phyloP scores from a whole-genome alignment of 2,329 filamentous ascomycete genomes.

The Alternaria gaisen region DNA sequence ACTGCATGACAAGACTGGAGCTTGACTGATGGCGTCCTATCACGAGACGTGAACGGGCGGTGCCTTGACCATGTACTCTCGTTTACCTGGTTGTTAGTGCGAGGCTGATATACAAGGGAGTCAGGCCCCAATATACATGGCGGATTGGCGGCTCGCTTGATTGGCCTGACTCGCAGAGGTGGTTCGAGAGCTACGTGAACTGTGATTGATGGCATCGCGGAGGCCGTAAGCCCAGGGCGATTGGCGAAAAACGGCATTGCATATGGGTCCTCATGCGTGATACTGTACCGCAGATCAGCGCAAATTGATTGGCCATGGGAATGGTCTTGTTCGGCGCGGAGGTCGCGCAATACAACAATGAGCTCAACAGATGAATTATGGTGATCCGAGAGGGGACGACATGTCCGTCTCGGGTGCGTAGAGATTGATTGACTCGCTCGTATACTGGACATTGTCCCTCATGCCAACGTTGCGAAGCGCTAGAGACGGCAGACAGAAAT shows the following conservation, averaged over 20 bases:
- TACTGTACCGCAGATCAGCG: slow-evolving; percentile 47
- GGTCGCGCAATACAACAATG: slow-evolving; percentile 28
- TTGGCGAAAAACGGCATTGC: slow-evolving; percentile 48
- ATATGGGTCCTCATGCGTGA: slow-evolving; percentile 35
- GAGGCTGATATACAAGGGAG: slow-evolving; percentile 32
- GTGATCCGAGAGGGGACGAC: slow-evolving; percentile 31
- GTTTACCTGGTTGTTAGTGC: slow-evolving; percentile 29
- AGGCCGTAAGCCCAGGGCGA: slow-evolving; percentile 24
- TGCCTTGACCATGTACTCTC: slow-evolving; percentile 21
- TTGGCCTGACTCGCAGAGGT: slow-evolving; percentile 10
- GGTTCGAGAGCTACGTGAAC: slow-evolving; percentile 17
- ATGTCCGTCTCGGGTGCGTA: slow-evolving; percentile 34
- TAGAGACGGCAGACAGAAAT: slow-evolving; percentile 29
- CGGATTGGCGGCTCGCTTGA: slow-evolving; percentile 25
- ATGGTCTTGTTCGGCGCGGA: slow-evolving; percentile 23
- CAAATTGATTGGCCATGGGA: slow-evolving; percentile 40
- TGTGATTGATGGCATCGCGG: slow-evolving; percentile 24
- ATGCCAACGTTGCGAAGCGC: slow-evolving; percentile 34
- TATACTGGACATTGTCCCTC: slow-evolving; percentile 40
- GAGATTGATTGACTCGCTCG: slow-evolving; percentile 49
- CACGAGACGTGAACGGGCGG: slow-evolving; percentile 27
- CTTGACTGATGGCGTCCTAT: slow-evolving; percentile 39
- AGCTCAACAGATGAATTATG: slow-evolving; percentile 32
- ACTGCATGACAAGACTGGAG: slow-evolving; percentile 36
- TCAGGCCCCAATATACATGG: slow-evolving; percentile 34